Percentiles rank a stretch among this genome's conserved stretches.
Evolutionary conservation across 176 grass and related monocot genomes (phyloP).

Genomic region (Poa annua): DNA sequence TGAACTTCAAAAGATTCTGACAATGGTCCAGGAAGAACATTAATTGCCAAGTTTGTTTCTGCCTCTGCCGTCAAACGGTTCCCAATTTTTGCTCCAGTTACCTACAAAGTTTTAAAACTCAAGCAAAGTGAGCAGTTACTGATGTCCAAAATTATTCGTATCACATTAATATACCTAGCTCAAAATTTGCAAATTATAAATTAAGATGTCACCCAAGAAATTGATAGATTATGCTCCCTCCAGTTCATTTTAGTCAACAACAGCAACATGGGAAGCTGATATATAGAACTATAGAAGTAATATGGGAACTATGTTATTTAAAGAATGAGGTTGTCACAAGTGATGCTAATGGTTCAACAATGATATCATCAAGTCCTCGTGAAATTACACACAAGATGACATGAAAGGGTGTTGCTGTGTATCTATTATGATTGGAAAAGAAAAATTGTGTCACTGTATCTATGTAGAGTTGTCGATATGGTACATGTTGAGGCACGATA

Average conservation of each 20-base stretch:
- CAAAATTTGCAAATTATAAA: neutral
- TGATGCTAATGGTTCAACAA: neutral
- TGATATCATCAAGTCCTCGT: neutral
- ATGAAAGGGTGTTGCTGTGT: neutral
- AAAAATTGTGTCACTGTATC: neutral
- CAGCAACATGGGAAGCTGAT: conserved; percentile 14
- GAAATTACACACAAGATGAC: conserved; percentile 15
- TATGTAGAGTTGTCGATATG: neutral
- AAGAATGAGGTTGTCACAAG: neutral
- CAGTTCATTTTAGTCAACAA: conserved; percentile 14
- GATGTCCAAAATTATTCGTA: conserved; percentile 30
- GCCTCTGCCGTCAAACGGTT: conserved; percentile 85
- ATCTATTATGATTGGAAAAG: neutral
- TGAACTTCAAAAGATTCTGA: conserved; percentile 99
- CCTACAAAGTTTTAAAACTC: conserved; percentile 49
- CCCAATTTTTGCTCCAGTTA: conserved; percentile 98
- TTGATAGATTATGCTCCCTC: conserved; percentile 26
- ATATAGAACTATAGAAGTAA: neutral
- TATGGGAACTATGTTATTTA: conserved; percentile 27
- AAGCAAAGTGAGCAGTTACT: conserved; percentile 8
- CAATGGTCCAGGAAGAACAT: conserved; percentile 96
- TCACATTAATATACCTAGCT: conserved; percentile 9
- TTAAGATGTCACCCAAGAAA: conserved; percentile 26
- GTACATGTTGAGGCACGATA: neutral
- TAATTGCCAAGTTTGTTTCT: conserved; percentile 98